Evolutionary conservation across 257 asterid species (phyloP).

Genomic region (Penstemon davidsonii): DNA sequence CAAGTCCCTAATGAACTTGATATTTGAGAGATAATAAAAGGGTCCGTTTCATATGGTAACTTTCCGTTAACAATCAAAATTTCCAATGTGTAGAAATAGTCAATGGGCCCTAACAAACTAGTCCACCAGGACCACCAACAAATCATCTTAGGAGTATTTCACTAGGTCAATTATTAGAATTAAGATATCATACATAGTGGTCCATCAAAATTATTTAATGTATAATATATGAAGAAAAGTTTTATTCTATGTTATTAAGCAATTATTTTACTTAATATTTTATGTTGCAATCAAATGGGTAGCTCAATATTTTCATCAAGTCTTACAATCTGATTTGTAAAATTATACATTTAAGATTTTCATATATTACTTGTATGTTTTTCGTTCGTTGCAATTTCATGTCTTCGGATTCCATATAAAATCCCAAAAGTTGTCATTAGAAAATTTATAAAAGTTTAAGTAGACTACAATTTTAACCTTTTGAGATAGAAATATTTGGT

Average conservation of each 20-base stretch:
- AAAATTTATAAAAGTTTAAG: constrained; percentile 17
- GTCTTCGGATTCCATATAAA: constrained; percentile 37
- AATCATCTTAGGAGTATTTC: constrained; percentile 6
- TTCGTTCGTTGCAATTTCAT: background rate
- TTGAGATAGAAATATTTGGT: constrained; percentile 18
- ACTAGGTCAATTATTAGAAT: constrained; percentile 28
- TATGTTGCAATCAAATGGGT: background rate
- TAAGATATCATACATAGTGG: constrained; percentile 20
- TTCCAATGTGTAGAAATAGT: background rate
- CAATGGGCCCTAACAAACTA: background rate
- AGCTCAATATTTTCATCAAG: background rate
- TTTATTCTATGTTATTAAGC: background rate
- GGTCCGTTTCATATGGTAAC: background rate
- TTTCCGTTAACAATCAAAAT: background rate
- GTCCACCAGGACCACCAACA: constrained; percentile 23
- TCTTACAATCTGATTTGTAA: too few relatives aligned
- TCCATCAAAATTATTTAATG: constrained; percentile 21
- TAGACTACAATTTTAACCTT: constrained; percentile 38
- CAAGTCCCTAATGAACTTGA: too few relatives aligned
- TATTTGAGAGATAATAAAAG: too few relatives aligned
- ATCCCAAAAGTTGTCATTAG: constrained; percentile 32
- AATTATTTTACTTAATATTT: background rate
- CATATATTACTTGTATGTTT: too few relatives aligned
- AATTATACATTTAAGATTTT: too few relatives aligned
- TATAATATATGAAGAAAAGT: background rate